Evolutionary conservation across 2,329 filamentous ascomycete genomes (phyloP), one percentile per base, ranked within the genome.

Genomic region (Penicillium sp.): DNA sequence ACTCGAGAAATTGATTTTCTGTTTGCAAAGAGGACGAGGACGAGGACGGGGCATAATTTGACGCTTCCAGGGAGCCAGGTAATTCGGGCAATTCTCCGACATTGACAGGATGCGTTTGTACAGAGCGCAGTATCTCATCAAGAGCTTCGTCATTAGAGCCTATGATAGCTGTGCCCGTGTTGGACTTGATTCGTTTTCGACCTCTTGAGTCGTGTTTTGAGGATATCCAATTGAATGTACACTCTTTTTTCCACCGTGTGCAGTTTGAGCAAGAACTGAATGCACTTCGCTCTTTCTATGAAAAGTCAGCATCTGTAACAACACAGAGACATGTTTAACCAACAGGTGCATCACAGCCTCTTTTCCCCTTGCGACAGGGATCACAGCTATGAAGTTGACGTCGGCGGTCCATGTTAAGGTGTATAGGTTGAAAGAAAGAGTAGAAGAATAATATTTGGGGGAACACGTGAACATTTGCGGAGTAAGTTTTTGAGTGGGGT

Each of bases 291-390:
- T 51, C 58, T 56, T 61, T 66, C 57, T 65, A 30, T 1, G 9
- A 5, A 5, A 41, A 7, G 45, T 57, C 17, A 56, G 50, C 36
- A 36, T 19, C 9, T 3, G 11, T 26, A 19, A 16, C 19, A 2
- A 19, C 2, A 5, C 11, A 19, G 26, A 31, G 5, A 26, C 4
- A 33, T n/a, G n/a, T 17, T 17, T 53, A 12, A 51, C 60, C 16
- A 46, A 64, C 61, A 36, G 61, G 56, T 5, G 74, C 76, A 59
- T 79, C 75, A 61, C 77, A 79, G 6, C 73, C 75, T 52, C 75
- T 65, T 60, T 78, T 78, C 22, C 77, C 76, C 57, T 74, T 75
- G 22, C 77, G 71, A 60, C 77, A 79, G 53, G 76, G 76, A 55
- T 79, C 77, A 58, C 77, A 79, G 56, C 76, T 78, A 46, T 76